Evolutionary conservation across 1,139 yeast genomes (phyloP), one percentile per base, ranked within the genome.

Genomic region (Yamadazyma atmosphaerica): DNA sequence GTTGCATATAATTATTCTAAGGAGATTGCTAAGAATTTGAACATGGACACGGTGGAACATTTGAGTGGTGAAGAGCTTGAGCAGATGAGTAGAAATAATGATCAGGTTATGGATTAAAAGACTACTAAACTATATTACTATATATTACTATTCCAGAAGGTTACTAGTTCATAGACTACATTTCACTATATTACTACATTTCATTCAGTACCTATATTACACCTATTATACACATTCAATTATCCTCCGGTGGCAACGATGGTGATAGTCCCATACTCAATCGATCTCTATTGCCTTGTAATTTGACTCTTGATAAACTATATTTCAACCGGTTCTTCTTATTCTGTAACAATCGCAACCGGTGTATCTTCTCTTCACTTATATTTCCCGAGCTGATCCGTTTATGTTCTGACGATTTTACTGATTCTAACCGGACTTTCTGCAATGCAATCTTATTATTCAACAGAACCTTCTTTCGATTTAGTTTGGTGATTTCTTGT

Each of bases 1-100:
- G 74, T 80, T 2, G 83, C 81, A 1, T 58, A 60, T 12, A 63
- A 65, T 35, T 79, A 79, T 47, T 82, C 79, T 0, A 63, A 68
- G 33, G 75, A 78, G 47, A 56, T 83, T 36, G 81, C 83, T 1
- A 65, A 63, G 39, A 52, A 63, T 11, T 57, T 81, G 39, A 74
- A 74, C 9, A 69, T 79, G 34, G 51, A 58, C 3, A 61, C 63
- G 2, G 70, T 80, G 3, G 82, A 79, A 42, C 72, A 67, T 40
- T 56, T 65, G 58, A 54, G 55, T 39, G 71, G 70, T 1, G 58
- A 58, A 22, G 65, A 60, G 9, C 21, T 47, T 14, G 39, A 38
- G 28, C 35, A 38, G 16, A 5, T 23, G 5, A 23, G 9, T 6
- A 19, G 9, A n/a, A n/a, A n/a, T n/a, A n/a, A n/a, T n/a, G n/a